These are phyloP conservation scores for Orbilia javanica DNA, from an alignment of 2,329 filamentous ascomycete genomes.

Conservation along the genomic window DNA sequence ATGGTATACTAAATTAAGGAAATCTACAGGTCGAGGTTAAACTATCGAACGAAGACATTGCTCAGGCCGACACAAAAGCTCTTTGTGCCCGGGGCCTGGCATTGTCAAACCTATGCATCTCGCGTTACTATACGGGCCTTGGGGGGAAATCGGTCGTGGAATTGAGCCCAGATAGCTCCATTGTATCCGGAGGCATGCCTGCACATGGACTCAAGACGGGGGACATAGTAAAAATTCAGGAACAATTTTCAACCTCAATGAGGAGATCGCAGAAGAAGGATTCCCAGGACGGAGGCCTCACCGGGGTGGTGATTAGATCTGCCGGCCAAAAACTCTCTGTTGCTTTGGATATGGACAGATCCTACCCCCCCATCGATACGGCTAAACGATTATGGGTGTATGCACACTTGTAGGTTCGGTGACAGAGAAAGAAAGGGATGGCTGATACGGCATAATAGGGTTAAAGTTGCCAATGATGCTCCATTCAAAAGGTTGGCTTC, in stretches of 20 bases:
- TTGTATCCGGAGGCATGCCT: slow-evolving; percentile 71
- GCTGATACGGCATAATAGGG: not conserved
- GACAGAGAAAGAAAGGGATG: not conserved
- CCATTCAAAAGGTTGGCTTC: slow-evolving; percentile 47
- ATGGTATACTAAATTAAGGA: not conserved
- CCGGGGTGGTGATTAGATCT: slow-evolving; percentile 78
- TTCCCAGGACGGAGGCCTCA: slow-evolving; percentile 73
- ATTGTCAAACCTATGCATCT: slow-evolving; percentile 79
- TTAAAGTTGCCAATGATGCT: slow-evolving; percentile 52
- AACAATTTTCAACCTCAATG: slow-evolving; percentile 78
- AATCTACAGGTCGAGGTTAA: slow-evolving; percentile 24
- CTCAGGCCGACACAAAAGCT: slow-evolving; percentile 6
- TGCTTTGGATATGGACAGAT: slow-evolving; percentile 79
- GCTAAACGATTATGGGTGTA: slow-evolving; percentile 45
- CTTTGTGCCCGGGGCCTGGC: slow-evolving; percentile 80
- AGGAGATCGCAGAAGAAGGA: slow-evolving; percentile 80
- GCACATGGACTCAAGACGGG: slow-evolving; percentile 82
- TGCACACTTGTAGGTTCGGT: not conserved
- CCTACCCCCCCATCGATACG: slow-evolving; percentile 66
- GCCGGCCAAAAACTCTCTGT: slow-evolving; percentile 73
- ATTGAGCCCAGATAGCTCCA: slow-evolving; percentile 78
- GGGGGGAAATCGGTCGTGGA: slow-evolving; percentile 93
- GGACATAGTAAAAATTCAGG: slow-evolving; percentile 81
- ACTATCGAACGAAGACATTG: slow-evolving; percentile 18
- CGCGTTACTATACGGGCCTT: slow-evolving; percentile 84